Base-by-base conservation (phyloP, 164 flowering plant genomes). In the Berberis thunbergii region DNA sequence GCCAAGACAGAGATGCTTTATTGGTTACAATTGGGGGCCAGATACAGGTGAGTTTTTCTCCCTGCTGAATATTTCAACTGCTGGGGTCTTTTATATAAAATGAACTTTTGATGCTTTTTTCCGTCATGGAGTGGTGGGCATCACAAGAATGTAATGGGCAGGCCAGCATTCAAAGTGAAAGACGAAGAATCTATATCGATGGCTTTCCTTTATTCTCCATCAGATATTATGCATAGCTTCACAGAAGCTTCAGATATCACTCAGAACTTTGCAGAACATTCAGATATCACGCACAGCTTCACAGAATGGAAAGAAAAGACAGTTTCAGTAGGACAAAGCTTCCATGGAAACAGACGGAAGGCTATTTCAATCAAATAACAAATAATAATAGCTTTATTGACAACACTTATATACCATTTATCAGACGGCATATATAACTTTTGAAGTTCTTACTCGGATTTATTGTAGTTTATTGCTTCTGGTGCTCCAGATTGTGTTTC, bases 21-120 rank as follows among this genome's bases (percentile, higher is more conserved):
- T 61, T 89, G 26, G 60, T 92, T 73, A 92, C 96, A 0, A 43
- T 80, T 60, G 98, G 98, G 11, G 96, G 89, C 70, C 90, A 80
- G 65, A 67, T 81, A 3, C 96, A 89, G 95, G 98, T 89, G 77
- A 49, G 49, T 58, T 56, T 73, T 80, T 26, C 26, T 26, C 26
- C 26, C 26, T 26, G 26, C 26, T 26, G 26, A 26, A 26, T 26
- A 26, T 26, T 26, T 26, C 26, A 26, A 26, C 26, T 26, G 26
- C 26, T 26, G 26, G 26, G 26, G 26, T 26, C 26, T 26, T 26
- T 26, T 26, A 26, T 26, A 26, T 26, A 26, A 26, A 26, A 26
- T 26, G 26, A 26, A 26, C 26, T 42, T 41, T 63, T 43, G 42
- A 4, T 9, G 45, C 13, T 40, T 4, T 52, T 43, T 5, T 56